These are phyloP conservation scores for Yamadazyma diddensiae DNA, from an alignment of 1,139 yeast species.

Conservation along the genomic window DNA sequence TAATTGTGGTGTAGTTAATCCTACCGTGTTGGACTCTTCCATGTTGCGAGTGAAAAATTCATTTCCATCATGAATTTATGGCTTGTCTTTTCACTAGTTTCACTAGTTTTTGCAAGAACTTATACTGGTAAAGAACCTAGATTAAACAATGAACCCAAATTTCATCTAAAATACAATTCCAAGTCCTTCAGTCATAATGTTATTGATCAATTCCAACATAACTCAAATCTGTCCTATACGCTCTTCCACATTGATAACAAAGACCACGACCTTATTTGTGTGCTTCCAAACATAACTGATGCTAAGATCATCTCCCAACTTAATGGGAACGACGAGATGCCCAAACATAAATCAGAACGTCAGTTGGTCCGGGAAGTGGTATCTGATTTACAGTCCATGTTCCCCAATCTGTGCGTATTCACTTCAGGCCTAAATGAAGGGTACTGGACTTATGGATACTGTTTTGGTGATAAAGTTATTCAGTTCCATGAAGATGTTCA, in stretches of 20 bases:
- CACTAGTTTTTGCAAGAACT: not conserved
- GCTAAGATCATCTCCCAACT: constrained; percentile 1
- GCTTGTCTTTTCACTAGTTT: no score
- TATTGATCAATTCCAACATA: constrained; percentile 12
- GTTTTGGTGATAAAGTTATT: constrained; percentile 52
- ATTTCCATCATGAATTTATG: no score
- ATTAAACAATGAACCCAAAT: constrained; percentile 16
- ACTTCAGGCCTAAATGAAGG: constrained; percentile 37
- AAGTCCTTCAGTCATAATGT: constrained; percentile 1
- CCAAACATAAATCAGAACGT: constrained; percentile 12
- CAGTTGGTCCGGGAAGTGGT: constrained; percentile 3
- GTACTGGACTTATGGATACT: constrained; percentile 66
- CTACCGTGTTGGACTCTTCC: constrained; percentile 9
- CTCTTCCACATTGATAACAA: constrained; percentile 14
- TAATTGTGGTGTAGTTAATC: constrained; percentile 12
- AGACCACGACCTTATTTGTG: constrained; percentile 17
- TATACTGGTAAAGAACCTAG: no score
- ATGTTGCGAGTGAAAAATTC: no score
- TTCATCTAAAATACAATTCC: constrained; percentile 15
- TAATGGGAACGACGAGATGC: constrained; percentile 8
- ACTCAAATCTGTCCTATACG: constrained; percentile 20
- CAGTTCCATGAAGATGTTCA: constrained; percentile 52
- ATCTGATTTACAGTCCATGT: constrained; percentile 18
- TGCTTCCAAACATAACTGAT: constrained; percentile 17
- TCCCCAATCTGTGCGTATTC: constrained; percentile 29